Evolutionary conservation across 768 basidiomycete genomes (phyloP), one percentile per base, ranked within the genome.

Genomic region (Pleurotus pulmonarius): DNA sequence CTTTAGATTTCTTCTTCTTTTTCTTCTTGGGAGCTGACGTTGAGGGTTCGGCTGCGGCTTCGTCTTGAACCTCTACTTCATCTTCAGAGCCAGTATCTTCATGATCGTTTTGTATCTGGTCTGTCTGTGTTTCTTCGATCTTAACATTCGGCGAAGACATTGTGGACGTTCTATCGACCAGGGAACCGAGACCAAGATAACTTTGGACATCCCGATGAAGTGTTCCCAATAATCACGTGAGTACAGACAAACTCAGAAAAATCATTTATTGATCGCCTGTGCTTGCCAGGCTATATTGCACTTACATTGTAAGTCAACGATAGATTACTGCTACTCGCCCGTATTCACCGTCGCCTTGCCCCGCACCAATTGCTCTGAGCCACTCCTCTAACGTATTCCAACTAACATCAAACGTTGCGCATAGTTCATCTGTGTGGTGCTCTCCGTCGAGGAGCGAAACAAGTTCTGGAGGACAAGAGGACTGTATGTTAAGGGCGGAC

Each of bases 381-480:
- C 87, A 92, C 56, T 78, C 79, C 67, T 91, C 86, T 53, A 98
- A 73, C 47, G 87, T 72, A 9, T 85, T 85, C 94, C 93, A 95
- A 0, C 89, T 87, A 29, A 87, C 85, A 60, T 91, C 86, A 63
- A 95, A 96, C 59, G 68, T 80, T 22, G 90, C 85, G 46, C 89
- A 87, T 44, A 98, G 72, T 71, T 98, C 95, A 65, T 98, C 96
- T 1, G 92, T 88, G 68, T 94, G 89, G 68, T 94, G 94, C 56
- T 87, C 89, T 7, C 96, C 97, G 64, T 98, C 88, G 11, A 98
- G 75, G 57, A 92, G 68, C 2, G 75, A 59, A 24, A 78, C 63
- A 22, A 94, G 62, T 11, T 83, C 82, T 4, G 75, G 72, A 6
- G 90, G 90, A 61, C 79, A 82, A n/a, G 70, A 62, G 15, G 60